Base-by-base conservation (phyloP, 495 filamentous ascomycete species). In the Tuber indicum region DNA sequence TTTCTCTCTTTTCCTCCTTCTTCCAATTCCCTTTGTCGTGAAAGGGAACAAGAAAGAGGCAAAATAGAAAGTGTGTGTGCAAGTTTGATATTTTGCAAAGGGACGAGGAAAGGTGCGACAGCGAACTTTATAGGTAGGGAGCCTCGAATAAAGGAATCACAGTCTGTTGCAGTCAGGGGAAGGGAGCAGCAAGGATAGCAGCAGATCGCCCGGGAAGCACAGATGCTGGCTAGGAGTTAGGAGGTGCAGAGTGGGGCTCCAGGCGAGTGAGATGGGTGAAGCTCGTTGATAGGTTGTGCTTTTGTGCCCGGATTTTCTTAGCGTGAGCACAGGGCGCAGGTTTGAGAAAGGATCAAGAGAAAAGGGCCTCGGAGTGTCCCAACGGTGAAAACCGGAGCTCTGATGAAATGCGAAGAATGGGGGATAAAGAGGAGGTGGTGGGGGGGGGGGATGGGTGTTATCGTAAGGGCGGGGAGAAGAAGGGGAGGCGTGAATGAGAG, bases 141-240 rank as follows among this genome's bases (percentile, higher is more conserved):
- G 62, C 71, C 75, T 76, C 71, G 73, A 79, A 74, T 71, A 58
- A 75, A 78, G 42, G 62, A 46, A 75, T 75, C 69, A 70, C 45
- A 32, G 12, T 8, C 26, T 16, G 58, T 66, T 12, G 76, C 70
- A 70, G 73, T 80, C 78, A 80, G 78, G 78, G 78, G 74, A 80
- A 79, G 76, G 47, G 47, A 71, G 78, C 42, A 76, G 78, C 77
- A 80, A 80, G 78, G 78, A 72, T 80, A 39, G 52, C 76, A 52
- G 78, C 70, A 80, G 78, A 80, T 80, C 78, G 77, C 77, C 78
- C 78, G 78, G 77, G 78, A 66, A 80, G 78, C 78, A 80, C 78
- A 80, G 78, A 80, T 79, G 78, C 78, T 74, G 73, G 44, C 77
- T 74, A 74, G 73, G 75, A 74, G 78, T 19, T 74, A 49, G 39